These are phyloP conservation scores for Rhododendron mucronatum DNA, from an alignment of 148 eudicot species.

Conservation along the genomic window DNA sequence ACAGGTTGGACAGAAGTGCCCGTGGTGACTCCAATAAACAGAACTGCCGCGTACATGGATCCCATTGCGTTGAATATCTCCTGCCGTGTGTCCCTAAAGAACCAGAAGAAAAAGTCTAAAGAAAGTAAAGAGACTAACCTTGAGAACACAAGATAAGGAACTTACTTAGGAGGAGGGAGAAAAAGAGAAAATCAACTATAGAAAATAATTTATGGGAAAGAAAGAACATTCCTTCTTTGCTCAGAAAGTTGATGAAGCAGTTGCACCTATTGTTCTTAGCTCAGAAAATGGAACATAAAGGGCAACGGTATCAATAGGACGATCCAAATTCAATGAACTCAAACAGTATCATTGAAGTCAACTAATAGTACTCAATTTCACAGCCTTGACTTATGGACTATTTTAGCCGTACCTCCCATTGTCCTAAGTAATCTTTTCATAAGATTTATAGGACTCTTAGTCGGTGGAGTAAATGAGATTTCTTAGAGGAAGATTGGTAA, in stretches of 20 bases:
- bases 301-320: neutral
- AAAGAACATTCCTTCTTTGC: neutral
- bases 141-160: neutral
- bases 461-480: neutral
- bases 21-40: conserved; percentile 89
- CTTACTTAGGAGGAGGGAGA: neutral
- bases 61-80: conserved; percentile 92
- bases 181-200: neutral
- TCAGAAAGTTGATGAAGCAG: neutral
- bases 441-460: neutral
- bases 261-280: neutral
- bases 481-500: neutral
- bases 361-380: neutral
- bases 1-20: conserved; percentile 97
- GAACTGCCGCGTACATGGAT: conserved; percentile 79
- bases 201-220: neutral
- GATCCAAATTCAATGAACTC: neutral
- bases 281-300: neutral
- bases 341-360: neutral
- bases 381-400: neutral
- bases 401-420: neutral
- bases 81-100: conserved; percentile 63
- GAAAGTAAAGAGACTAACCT: neutral
- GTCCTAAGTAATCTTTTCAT: neutral
- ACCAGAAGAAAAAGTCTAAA: neutral